Conservation (phyloP, 1,284 basidiomycete genomes). For the Ceratobasidium sp. region DNA sequence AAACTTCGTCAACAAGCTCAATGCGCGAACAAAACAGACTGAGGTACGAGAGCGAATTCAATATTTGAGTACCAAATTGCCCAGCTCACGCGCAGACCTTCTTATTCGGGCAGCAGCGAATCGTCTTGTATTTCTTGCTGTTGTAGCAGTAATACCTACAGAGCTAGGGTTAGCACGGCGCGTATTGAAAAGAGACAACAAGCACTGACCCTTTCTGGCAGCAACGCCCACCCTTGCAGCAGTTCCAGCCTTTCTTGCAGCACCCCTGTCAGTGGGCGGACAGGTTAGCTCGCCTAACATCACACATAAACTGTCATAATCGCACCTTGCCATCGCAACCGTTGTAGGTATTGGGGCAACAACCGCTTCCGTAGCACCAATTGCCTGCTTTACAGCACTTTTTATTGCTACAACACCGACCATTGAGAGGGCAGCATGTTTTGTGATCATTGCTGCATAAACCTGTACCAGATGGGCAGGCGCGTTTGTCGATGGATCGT, state of each 20-base stretch:
- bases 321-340: slow-evolving; percentile 21
- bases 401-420: slow-evolving; percentile 16
- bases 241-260: slow-evolving; percentile 24
- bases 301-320: background rate
- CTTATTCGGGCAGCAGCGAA: slow-evolving; percentile 26
- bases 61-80: background rate
- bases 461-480: slow-evolving; percentile 6
- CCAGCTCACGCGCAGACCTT: slow-evolving; percentile 1
- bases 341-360: background rate
- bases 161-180: background rate
- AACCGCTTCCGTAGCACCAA: slow-evolving; percentile 14
- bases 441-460: slow-evolving; percentile 1
- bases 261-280: slow-evolving; percentile 1
- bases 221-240: slow-evolving; percentile 27
- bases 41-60: background rate
- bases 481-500: background rate
- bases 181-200: background rate
- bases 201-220: slow-evolving; percentile 6
- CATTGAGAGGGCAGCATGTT: slow-evolving; percentile 22
- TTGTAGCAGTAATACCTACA: slow-evolving; percentile 16
- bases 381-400: slow-evolving; percentile 10
- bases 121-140: background rate
- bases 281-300: background rate
- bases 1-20: background rate
- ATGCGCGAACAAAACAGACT: background rate